Evolutionary conservation across 2,329 filamentous ascomycete species (phyloP), one percentile per base, ranked within the genome.

Genomic region (Aspergillus candidus): DNA sequence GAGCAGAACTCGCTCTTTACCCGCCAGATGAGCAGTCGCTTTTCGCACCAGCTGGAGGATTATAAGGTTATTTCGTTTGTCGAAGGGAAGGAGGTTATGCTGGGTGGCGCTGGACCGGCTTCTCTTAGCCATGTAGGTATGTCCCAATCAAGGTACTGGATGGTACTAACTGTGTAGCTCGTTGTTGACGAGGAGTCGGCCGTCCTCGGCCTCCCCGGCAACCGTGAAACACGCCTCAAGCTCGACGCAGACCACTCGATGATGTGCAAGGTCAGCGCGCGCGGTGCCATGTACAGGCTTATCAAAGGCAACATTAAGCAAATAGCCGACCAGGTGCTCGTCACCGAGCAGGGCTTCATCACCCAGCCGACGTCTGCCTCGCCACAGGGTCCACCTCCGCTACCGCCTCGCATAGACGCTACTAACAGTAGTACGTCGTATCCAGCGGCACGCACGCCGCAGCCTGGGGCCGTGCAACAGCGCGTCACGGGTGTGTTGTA

Each of bases 101-200:
- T 63, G 11, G 59, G 47, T 10, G 60, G 59, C 6, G 29, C 48
- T 11, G 60, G 60, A 0, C 60, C 60, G 6, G 56, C 58, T 2
- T 63, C 60, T 11, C 31, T 62, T 18, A 61, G 59, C 27, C 60
- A 63, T 48, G 60, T 62, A 47, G 45, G 59, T 49, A 48, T 46
- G 58, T 49, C 11, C n/a, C 22, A 3, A 18, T n/a, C 5, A 15
- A 4, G 10, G 12, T 22, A 8, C 7, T 0, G 7, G 1, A 8
- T n/a, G 2, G 11, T 1, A 13, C 53, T 56, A 35, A 60, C 29
- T 12, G 5, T 2, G 10, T 36, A 66, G 62, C 46, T 63, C 38
- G 59, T 65, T 3, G 62, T 66, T 3, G 60, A 66, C 27, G 63
- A 65, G 48, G 58, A 65, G 27, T 66, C 63, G 1, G 62, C 63